A percentile compares a stretch with the other conserved stretches of the same genome.
Conservation (phyloP, 192 early-diverging fungal genomes). For the Coemansia sp. region DNA sequence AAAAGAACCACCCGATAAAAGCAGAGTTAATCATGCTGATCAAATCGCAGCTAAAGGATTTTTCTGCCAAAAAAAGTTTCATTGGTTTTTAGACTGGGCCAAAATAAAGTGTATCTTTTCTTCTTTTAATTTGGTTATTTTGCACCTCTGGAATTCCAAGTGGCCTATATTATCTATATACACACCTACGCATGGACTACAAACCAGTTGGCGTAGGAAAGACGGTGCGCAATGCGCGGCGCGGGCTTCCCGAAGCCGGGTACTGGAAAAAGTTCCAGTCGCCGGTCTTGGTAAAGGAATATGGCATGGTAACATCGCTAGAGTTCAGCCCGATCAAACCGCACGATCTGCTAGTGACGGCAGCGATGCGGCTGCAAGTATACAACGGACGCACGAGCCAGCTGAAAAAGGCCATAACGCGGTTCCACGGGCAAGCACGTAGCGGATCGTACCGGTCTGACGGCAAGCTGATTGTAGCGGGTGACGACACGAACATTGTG, state of each 20-base stretch:
- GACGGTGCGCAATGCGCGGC: slow-evolving; percentile 54
- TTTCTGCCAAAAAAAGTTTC: neutral
- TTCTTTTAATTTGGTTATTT: slow-evolving; percentile 14
- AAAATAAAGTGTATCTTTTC: neutral
- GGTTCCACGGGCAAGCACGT: slow-evolving; percentile 88
- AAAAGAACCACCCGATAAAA: neutral
- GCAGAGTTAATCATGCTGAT: slow-evolving; percentile 1
- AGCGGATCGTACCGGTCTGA: slow-evolving; percentile 77
- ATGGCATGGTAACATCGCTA: slow-evolving; percentile 75
- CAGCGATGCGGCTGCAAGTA: slow-evolving; percentile 86
- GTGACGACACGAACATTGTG: slow-evolving; percentile 84
- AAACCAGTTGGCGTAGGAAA: slow-evolving; percentile 59
- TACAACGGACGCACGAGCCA: slow-evolving; percentile 80
- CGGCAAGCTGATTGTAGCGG: slow-evolving; percentile 89
- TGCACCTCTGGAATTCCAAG: neutral
- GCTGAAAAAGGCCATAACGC: slow-evolving; percentile 86
- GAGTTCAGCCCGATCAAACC: slow-evolving; percentile 79
- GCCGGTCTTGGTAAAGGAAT: slow-evolving; percentile 86
- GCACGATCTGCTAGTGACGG: slow-evolving; percentile 86
- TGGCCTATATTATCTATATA: neutral
- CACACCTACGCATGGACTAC: slow-evolving; percentile 45
- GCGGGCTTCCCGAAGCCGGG: slow-evolving; percentile 60
- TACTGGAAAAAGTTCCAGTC: slow-evolving; percentile 85
- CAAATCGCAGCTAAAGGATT: slow-evolving; percentile 8
- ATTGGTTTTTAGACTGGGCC: neutral